Base-by-base conservation (phyloP, 225 moss, liverwort and hornwort genomes). In the Sphagnum contortum region DNA sequence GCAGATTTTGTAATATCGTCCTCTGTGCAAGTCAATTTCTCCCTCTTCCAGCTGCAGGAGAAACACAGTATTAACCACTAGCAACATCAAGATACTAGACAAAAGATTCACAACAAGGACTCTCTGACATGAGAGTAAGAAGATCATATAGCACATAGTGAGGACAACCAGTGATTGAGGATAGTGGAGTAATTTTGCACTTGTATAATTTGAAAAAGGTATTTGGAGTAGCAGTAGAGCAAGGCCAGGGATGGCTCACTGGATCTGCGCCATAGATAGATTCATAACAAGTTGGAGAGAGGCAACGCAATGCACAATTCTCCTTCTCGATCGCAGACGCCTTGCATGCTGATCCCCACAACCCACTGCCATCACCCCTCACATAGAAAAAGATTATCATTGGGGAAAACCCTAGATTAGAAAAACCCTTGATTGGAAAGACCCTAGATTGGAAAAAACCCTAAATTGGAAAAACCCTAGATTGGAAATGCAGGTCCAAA, bases 1-100 rank as follows among this genome's bases (percentile, higher is more conserved):
- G 61, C 94, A 94, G 53, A 57, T 74, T 71, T 90, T 85, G 50
- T 80, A 94, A 44, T 94, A 91, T 73, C 89, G 69, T 14, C 91
- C 81, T 72, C 94, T 79, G 72, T 62, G 78, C 54, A 83, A 45
- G 71, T 94, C 94, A 60, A 91, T 67, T 75, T 94, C 94, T 66
- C 94, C 94, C 73, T 94, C 94, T 67, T 94, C 94, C 63, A 94
- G 80, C 94, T 94, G 81, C 76, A 76, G 57, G 50, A 7, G 59
- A 12, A 11, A 51, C 11, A 45, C 49, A 13, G 3, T 4, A 47
- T 44, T 0, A 12, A 44, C 9, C 4, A 65, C 62, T 11, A 44
- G 64, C 3, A 47, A 59, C 53, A 49, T 48, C 12, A 3, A 12
- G 8, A 45, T 3, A 8, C 9, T 9, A 47, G 29, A 46, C 5